Percentiles rank a stretch among this genome's conserved stretches.
phyloP scores from a whole-genome alignment of 805 yeast species.

The Lipomyces sp. region DNA sequence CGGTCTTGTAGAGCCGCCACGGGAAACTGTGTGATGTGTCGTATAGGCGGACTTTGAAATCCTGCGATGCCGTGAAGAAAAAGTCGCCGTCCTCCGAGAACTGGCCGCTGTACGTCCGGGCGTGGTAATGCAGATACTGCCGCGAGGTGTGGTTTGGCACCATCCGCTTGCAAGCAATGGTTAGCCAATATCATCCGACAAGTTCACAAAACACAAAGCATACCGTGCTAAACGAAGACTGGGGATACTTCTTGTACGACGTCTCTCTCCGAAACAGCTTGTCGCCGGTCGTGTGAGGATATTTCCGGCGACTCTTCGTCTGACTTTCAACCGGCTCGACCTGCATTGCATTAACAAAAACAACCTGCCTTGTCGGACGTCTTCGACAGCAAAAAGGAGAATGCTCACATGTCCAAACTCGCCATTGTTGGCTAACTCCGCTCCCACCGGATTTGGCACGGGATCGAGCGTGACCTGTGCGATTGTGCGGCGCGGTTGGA shows the following conservation, averaged over 20 bases:
- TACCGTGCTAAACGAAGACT: constrained; percentile 19
- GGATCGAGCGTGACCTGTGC: constrained; percentile 7
- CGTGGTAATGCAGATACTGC: constrained; percentile 14
- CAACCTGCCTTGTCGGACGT: too few relatives aligned
- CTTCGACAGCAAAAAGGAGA: not conserved
- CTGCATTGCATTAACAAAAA: too few relatives aligned
- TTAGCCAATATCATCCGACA: not conserved
- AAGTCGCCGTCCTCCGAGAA: constrained; percentile 34
- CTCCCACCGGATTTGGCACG: constrained; percentile 25
- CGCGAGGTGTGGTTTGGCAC: constrained; percentile 14
- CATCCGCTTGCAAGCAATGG: constrained; percentile 15
- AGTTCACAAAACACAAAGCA: not conserved
- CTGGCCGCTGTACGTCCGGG: constrained; percentile 34
- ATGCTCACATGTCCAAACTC: constrained; percentile 26
- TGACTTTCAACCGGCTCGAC: constrained; percentile 15
- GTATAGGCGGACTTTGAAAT: constrained; percentile 31
- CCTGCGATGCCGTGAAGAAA: constrained; percentile 32
- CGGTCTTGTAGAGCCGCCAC: constrained; percentile 28
- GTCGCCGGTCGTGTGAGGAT: constrained; percentile 21
- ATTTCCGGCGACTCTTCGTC: constrained; percentile 18
- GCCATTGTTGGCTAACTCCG: constrained; percentile 22
- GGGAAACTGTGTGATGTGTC: constrained; percentile 24
- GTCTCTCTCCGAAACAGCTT: constrained; percentile 24
- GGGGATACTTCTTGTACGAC: constrained; percentile 9
- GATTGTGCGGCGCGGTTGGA: constrained; percentile 18